A percentile compares a stretch with the other conserved stretches of the same genome.
Conservation (phyloP, 1,139 yeast genomes). For the Blastobotrys proliferans region DNA sequence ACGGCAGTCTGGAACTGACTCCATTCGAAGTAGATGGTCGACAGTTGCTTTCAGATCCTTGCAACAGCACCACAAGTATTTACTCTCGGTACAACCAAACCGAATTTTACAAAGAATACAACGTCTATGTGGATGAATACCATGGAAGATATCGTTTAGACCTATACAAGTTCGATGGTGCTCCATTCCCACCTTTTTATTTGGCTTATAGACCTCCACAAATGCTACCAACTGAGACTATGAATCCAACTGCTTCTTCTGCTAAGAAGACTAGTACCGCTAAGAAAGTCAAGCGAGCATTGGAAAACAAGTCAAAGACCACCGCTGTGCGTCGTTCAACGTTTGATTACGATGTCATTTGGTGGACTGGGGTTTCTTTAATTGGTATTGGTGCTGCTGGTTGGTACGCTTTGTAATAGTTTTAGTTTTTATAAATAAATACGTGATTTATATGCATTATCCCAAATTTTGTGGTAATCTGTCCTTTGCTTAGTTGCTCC, state of each 20-base stretch:
- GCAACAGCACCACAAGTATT: slow-evolving; percentile 49
- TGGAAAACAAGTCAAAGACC: slow-evolving; percentile 78
- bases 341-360: slow-evolving; percentile 47
- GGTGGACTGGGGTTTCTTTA: slow-evolving; percentile 45
- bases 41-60: slow-evolving; percentile 84
- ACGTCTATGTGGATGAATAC: slow-evolving; percentile 64
- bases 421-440: not conserved
- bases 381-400: slow-evolving; percentile 43
- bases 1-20: slow-evolving; percentile 64
- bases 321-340: slow-evolving; percentile 54
- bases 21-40: slow-evolving; percentile 91
- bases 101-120: slow-evolving; percentile 55
- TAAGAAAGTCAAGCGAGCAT: slow-evolving; percentile 38
- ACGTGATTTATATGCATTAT: not conserved
- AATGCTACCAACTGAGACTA: slow-evolving; percentile 90
- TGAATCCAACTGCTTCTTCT: slow-evolving; percentile 67
- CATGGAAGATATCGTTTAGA: slow-evolving; percentile 78
- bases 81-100: slow-evolving; percentile 71
- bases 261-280: slow-evolving; percentile 23
- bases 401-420: slow-evolving; percentile 27
- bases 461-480: not conserved
- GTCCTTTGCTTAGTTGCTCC: not conserved
- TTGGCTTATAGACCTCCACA: slow-evolving; percentile 89
- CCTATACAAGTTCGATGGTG: slow-evolving; percentile 76
- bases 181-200: slow-evolving; percentile 79